Evolutionary conservation across 2,329 filamentous ascomycete genomes (phyloP), one percentile per base, ranked within the genome.

Genomic region (Paraphaeosphaeria minitans): DNA sequence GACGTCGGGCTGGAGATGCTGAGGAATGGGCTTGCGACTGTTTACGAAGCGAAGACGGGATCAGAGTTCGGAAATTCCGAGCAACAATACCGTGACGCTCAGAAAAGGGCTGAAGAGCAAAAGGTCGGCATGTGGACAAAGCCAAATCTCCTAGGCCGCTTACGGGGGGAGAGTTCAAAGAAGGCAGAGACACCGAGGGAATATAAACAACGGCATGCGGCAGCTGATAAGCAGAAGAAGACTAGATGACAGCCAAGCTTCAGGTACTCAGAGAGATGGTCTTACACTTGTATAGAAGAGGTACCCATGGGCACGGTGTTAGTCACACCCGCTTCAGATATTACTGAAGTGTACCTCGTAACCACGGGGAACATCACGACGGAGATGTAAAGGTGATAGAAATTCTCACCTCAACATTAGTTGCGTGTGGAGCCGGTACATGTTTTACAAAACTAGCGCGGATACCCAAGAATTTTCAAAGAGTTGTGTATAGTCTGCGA

Each of bases 1-100:
- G 93, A 99, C 75, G 90, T 99, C 5, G 93, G 94, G 3, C 79
- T 93, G 60, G 90, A 96, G 76, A 96, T 99, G 93, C 79, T 99
- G 61, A 91, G 87, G 78, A 83, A 81, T 22, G 95, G 95, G 0
- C 79, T 96, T 63, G 95, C 94, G 42, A 97, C 92, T 2, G 89
- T 95, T 3, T 99, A 98, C 75, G 95, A 98, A 79, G 94, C 92
- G 29, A 98, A 96, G 78, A 85, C 83, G 5, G 95, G 94, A 3
- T 89, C 87, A 21, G 95, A 98, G 74, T 99, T 95, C 81, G 95
- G 95, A 24, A 85, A 85, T 1, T 77, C 69, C 50, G 67, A 89
- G 84, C 79, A 81, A 49, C 76, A 83, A 59, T 94, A 94, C 73
- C 83, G 86, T 63, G 83, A 80, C 60, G 87, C 87, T 6, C 88